Base-by-base conservation (phyloP, 1,139 yeast species). In the Keqinozyma sinolaborantium region DNA sequence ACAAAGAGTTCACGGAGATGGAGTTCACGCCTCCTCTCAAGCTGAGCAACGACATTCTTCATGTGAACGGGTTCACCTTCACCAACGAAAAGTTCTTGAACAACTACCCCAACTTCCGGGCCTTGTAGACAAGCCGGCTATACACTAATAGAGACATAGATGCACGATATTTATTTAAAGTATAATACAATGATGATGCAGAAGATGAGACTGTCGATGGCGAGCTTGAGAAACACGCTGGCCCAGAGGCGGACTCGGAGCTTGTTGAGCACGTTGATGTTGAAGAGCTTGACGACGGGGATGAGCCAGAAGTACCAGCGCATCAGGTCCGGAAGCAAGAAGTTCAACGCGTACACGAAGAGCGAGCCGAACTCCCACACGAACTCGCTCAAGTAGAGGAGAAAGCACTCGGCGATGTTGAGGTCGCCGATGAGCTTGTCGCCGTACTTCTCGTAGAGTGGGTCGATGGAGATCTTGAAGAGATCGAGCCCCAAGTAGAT, bases 1-100 rank as follows among this genome's bases (percentile, higher is more conserved):
- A 92, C 47, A 60, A 72, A 14, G 95, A 87, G 45, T 92, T 90
- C 58, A 90, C 97, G 0, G 79, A 75, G n/a, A 78, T 88, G 85
- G 51, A 63, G 2, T 61, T 69, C 41, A 65, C 73, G 2, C 75
- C 74, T 2, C 71, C 67, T 14, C 35, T 33, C 25, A 37, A 35
- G 23, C 30, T 23, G 3, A 42, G 39, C 30, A 37, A 48, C 25
- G 70, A 67, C 34, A 56, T 67, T 23, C 50, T 69, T 32, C 65
- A 66, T 40, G 64, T 69, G 18, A 59, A 63, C 26, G 73, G 69
- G 12, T 69, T 69, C 35, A 61, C 72, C 1, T 69, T 58, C 42
- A 68, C 68, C 2, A 65, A 68, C 45, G 70, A 68, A 30, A 60
- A 58, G 26, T 65, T 58, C 38, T 46, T 68, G 34, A 38, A 43